Evolutionary conservation across 129 eudicot genomes (phyloP).

Genomic region (Arctium minus): DNA sequence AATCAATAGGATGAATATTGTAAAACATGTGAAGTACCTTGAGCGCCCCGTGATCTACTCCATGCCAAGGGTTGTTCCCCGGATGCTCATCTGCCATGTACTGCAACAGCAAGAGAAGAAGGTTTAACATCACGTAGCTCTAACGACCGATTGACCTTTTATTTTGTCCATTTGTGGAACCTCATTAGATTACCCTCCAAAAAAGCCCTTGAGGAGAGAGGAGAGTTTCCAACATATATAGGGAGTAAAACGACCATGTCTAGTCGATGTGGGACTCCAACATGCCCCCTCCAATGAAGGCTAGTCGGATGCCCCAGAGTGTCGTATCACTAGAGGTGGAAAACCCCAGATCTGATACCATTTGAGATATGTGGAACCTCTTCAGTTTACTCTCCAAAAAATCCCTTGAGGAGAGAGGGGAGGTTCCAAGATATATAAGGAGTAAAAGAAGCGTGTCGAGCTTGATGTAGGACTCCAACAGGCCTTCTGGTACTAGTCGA

Average conservation of each 20-base stretch:
- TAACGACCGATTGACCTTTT: constrained; percentile 5
- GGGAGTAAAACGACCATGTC: neutral
- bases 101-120: constrained; percentile 39
- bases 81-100: constrained; percentile 83
- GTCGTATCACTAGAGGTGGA: no score
- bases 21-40: constrained; percentile 54
- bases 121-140: neutral
- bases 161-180: neutral
- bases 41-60: constrained; percentile 74
- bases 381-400: no score
- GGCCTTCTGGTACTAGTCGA: neutral
- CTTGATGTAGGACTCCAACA: no score
- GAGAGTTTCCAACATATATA: neutral
- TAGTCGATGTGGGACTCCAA: no score
- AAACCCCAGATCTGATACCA: no score
- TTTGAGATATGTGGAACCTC: no score
- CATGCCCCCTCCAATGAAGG: no score
- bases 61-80: constrained; percentile 92
- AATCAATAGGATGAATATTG: constrained; percentile 5
- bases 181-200: neutral
- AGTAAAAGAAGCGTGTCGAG: no score
- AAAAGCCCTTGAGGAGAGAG: neutral
- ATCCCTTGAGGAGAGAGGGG: no score
- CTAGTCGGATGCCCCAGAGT: no score
- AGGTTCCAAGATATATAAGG: no score